Evolutionary conservation across 495 filamentous ascomycete genomes (phyloP), one percentile per base, ranked within the genome.

Genomic region (Penicillium soppii): DNA sequence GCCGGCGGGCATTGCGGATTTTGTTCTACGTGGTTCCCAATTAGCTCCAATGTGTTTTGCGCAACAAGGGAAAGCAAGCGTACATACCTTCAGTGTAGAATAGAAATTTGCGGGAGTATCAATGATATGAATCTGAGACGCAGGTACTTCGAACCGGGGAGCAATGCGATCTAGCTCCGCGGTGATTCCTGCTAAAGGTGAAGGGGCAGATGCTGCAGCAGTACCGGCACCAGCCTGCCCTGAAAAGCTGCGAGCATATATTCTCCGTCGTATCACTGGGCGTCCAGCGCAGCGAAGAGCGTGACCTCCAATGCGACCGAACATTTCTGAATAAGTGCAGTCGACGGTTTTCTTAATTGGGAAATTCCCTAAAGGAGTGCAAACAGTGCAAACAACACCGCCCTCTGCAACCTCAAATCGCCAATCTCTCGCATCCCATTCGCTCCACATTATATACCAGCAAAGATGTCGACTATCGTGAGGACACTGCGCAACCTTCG

Each of bases 401-500:
- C 45, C 50, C 47, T 48, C 33, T 43, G 37, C 43, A 53, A 56
- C 52, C 51, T 54, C 58, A 57, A 54, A 44, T 49, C 52, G 36
- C 61, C 45, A 62, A 61, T 57, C 52, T 43, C 42, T 51, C 47
- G 50, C 53, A 47, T 45, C 30, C 45, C 43, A 49, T 50, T 50
- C 57, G 32, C 38, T 50, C 46, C 35, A 47, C 44, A 59, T 41
- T 57, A 58, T 63, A 53, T 53, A 65, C 57, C 48, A 49, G 50
- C 59, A 74, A 79, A 69, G 63, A 99, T 99, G 94, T 97, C 95
- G 71, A 96, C 89, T 38, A 78, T 97, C 61, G 69, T 83, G 50
- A 86, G 94, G 71, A 96, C 92, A 13, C 70, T 97, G 63, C 80
- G 84, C 63, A 95, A 97, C 68, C 66, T 96, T 56, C 83, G 88